Base-by-base conservation (phyloP, 2,329 filamentous ascomycete genomes). In the Fusarium sp. region DNA sequence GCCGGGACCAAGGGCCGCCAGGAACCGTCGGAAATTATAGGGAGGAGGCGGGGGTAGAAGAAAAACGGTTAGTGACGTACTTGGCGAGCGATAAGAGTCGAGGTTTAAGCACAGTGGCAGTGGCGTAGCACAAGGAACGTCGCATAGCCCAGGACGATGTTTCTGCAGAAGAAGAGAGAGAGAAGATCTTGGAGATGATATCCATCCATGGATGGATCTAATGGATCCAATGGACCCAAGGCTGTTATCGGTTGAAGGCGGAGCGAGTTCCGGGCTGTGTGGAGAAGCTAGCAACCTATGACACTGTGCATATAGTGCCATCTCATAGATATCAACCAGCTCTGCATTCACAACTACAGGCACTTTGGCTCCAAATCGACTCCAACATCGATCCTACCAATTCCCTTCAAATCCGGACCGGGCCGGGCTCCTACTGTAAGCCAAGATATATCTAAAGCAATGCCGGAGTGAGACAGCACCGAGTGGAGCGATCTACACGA, bases 231-330 rank as follows among this genome's bases (percentile, higher is more conserved):
- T 27, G 42, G 47, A 52, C 13, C 35, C 57, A 68, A 64, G 38
- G 45, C 47, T 60, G 63, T 68, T 65, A 57, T 75, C 60, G n/a
- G 50, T 13, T 50, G 22, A 38, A 66, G 65, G 72, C 57, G 70
- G 66, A 47, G 42, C 42, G 42, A 27, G 42, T 47, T 25, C 42
- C 22, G 22, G 22, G 58, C 38, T 11, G 61, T 33, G 63, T 74
- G 67, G 71, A 56, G 66, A 71, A 64, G 45, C 35, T 38, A 11
- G 60, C 33, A 58, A 47, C 20, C 25, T 31, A 18, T 52, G 47
- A 52, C 29, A 36, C 20, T 36, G 27, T 16, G 13, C 29, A 27
- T 8, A 47, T 47, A 47, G 22, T 47, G 42, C 7, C 29, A 56
- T 33, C 20, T 56, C 52, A 14, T 29, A 52, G 25, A n/a, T 31